A percentile compares a stretch with the other conserved stretches of the same genome.
These are phyloP conservation scores for Aschersonia sp. DNA, from an alignment of 2,329 filamentous ascomycete species.

Conservation along the genomic window DNA sequence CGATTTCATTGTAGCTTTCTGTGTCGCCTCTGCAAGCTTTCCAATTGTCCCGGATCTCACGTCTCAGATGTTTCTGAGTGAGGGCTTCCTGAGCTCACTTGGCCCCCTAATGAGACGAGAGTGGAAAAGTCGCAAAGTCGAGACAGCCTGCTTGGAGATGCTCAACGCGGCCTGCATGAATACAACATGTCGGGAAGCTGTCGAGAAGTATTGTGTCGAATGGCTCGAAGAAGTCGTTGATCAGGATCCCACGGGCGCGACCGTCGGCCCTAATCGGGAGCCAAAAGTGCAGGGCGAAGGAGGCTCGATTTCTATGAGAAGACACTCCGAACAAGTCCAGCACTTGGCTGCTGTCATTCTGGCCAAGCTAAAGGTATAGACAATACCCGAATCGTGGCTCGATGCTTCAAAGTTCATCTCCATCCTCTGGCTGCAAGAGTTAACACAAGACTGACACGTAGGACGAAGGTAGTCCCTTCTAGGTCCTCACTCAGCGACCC, in stretches of 20 bases:
- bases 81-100: constrained; percentile 70
- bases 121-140: constrained; percentile 74
- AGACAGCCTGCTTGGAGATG: constrained; percentile 76
- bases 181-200: constrained; percentile 64
- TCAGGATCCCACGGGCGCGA: constrained; percentile 47
- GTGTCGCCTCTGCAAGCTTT: constrained; percentile 78
- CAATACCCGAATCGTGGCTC: background rate
- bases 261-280: constrained; percentile 34
- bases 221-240: constrained; percentile 80
- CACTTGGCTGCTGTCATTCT: constrained; percentile 60
- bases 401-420: background rate
- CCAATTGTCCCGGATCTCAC: constrained; percentile 68
- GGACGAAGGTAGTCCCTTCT: constrained; percentile 39
- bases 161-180: constrained; percentile 88
- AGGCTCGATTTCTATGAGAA: constrained; percentile 44
- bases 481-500: constrained; percentile 22
- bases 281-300: constrained; percentile 43
- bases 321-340: constrained; percentile 47
- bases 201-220: constrained; percentile 69
- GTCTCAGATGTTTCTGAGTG: constrained; percentile 68
- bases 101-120: constrained; percentile 64
- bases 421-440: constrained; percentile 5
- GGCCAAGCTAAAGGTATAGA: constrained; percentile 48
- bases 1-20: constrained; percentile 83
- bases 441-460: constrained; percentile 32